These are phyloP conservation scores for Suhomyces pyralidae DNA, from an alignment of 805 yeast species.

Conservation along the genomic window DNA sequence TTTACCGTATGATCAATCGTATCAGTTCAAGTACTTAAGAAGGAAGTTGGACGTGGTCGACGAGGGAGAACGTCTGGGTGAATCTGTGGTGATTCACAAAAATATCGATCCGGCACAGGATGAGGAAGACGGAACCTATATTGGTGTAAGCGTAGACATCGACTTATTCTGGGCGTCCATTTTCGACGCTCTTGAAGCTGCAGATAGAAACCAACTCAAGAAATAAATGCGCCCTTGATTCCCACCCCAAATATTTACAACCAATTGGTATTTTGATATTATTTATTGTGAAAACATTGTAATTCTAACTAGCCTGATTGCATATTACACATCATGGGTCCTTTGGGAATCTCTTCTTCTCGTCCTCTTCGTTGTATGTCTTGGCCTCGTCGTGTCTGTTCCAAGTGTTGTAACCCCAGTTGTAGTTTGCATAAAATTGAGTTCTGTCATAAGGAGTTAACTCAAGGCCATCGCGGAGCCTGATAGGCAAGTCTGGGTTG, in stretches of 20 bases:
- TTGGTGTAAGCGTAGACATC: constrained; percentile 7
- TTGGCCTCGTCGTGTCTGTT: background rate
- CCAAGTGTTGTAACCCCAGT: constrained; percentile 34
- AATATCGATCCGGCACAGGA: background rate
- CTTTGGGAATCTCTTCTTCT: background rate
- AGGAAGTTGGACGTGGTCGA: constrained; percentile 22
- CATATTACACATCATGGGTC: background rate
- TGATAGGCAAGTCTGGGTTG: constrained; percentile 52
- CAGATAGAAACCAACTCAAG: background rate
- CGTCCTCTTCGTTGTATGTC: background rate
- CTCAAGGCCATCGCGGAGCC: constrained; percentile 36
- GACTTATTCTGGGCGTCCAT: constrained; percentile 10
- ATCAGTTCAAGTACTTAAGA: constrained; percentile 25
- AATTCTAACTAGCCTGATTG: background rate
- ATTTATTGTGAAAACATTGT: no score
- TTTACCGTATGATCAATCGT: constrained; percentile 11
- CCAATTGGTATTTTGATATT: no score
- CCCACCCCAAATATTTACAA: no score
- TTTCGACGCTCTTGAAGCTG: background rate
- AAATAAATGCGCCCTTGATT: background rate
- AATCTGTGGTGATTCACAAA: constrained; percentile 15
- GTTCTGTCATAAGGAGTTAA: constrained; percentile 39
- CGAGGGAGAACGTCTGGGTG: constrained; percentile 32
- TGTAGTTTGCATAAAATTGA: constrained; percentile 33
- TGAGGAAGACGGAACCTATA: constrained; percentile 5